Conservation (phyloP, 2,329 filamentous ascomycete species). For the Arthrobotrys iridis region DNA sequence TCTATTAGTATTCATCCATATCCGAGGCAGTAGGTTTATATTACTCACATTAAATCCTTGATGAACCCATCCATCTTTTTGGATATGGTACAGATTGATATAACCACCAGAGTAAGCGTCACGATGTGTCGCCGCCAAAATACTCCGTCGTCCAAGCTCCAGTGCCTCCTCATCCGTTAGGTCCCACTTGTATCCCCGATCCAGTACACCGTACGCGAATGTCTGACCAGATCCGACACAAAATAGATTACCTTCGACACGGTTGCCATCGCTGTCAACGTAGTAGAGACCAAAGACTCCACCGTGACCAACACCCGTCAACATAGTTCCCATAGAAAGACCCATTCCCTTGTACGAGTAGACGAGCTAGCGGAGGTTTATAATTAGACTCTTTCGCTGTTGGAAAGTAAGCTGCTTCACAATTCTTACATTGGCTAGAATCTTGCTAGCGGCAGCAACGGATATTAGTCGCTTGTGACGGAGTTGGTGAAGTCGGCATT, state of each 20-base stretch:
- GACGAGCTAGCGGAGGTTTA: constrained; percentile 68
- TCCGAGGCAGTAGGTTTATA: not conserved
- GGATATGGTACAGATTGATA: constrained; percentile 99
- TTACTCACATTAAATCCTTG: constrained; percentile 80
- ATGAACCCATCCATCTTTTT: constrained; percentile 98
- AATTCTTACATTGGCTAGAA: constrained; percentile 78
- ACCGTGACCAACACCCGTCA: constrained; percentile 91
- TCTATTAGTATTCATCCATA: constrained; percentile 7
- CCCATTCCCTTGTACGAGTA: constrained; percentile 99
- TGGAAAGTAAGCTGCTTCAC: not conserved
- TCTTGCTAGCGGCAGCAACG: constrained; percentile 96
- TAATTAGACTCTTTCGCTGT: not conserved
- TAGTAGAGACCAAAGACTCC: constrained; percentile 99
- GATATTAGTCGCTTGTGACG: constrained; percentile 99
- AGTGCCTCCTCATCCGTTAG: constrained; percentile 86
- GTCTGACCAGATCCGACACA: constrained; percentile 98
- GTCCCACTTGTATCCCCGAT: constrained; percentile 93
- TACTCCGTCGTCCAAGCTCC: constrained; percentile 88
- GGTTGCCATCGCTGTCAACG: constrained; percentile 95
- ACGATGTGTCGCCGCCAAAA: constrained; percentile 93
- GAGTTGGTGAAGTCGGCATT: constrained; percentile 98
- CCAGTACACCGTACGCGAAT: constrained; percentile 96
- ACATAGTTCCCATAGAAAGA: constrained; percentile 99
- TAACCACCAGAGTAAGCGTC: constrained; percentile 98
- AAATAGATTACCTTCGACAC: constrained; percentile 92